A percentile compares a stretch with the other conserved stretches of the same genome.
Evolutionary conservation across 495 filamentous ascomycete genomes (phyloP).

Genomic region (Penicillium desertorum): DNA sequence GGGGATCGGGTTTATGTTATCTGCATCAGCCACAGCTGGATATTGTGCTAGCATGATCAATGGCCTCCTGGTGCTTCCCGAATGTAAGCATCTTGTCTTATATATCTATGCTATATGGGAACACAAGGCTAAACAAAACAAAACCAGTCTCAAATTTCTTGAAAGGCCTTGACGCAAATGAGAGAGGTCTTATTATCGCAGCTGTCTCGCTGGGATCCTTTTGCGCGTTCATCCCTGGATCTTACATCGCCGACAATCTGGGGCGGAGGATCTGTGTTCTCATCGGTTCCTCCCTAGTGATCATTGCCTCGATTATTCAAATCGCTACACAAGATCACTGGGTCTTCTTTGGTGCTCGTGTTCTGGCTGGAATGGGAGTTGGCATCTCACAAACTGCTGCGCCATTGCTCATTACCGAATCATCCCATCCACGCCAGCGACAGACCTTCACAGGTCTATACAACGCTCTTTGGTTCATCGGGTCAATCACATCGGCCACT

Average conservation of each 20-base stretch:
- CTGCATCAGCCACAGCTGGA: conserved; percentile 30
- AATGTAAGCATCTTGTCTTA: conserved; percentile 22
- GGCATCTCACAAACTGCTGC: conserved; percentile 33
- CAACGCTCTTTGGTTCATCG: conserved; percentile 30
- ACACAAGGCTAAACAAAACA: background rate
- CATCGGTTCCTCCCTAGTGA: conserved; percentile 25
- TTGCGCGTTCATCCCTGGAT: conserved; percentile 27
- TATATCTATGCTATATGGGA: background rate
- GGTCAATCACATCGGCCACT: conserved; percentile 27
- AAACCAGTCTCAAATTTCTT: conserved; percentile 22
- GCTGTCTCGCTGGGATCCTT: conserved; percentile 30
- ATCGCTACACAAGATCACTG: conserved; percentile 21
- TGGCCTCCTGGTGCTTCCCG: conserved; percentile 29
- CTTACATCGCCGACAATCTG: conserved; percentile 27
- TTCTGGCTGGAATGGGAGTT: conserved; percentile 26
- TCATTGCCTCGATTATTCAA: conserved; percentile 24
- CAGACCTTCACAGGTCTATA: conserved; percentile 27
- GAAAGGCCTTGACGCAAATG: conserved; percentile 18
- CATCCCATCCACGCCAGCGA: conserved; percentile 27
- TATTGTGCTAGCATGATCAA: conserved; percentile 35
- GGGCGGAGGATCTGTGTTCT: conserved; percentile 23
- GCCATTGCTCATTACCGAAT: conserved; percentile 28
- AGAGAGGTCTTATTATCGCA: conserved; percentile 28
- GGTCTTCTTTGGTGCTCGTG: conserved; percentile 28
- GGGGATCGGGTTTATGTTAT: conserved; percentile 30